Conservation (phyloP, 1,284 basidiomycete genomes). For the Cystobasidiaceae sp. region DNA sequence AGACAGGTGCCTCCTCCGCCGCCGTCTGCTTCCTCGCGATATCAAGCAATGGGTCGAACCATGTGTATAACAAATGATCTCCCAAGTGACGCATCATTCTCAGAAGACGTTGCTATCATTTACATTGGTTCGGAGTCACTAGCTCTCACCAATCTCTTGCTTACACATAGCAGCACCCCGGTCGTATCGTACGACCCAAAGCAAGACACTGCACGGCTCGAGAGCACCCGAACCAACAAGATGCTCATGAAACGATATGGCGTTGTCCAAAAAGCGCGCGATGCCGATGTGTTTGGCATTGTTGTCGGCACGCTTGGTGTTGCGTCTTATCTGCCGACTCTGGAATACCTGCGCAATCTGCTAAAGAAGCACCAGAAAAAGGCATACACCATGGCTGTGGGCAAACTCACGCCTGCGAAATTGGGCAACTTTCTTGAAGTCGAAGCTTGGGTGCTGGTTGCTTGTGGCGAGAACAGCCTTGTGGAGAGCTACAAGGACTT, state of each 20-base stretch:
- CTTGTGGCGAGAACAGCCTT: conserved; percentile 88
- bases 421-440: conserved; percentile 94
- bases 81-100: background rate
- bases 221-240: conserved; percentile 66
- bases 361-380: conserved; percentile 69
- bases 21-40: conserved; percentile 4
- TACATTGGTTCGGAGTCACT: conserved; percentile 83
- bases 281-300: conserved; percentile 90
- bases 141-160: conserved; percentile 75
- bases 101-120: conserved; percentile 54
- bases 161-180: conserved; percentile 59
- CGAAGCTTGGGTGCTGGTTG: conserved; percentile 90
- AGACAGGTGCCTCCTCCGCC: conserved; percentile 37
- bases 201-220: conserved; percentile 52
- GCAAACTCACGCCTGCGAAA: conserved; percentile 91
- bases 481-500: conserved; percentile 64
- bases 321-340: conserved; percentile 77
- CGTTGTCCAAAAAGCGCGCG: conserved; percentile 78
- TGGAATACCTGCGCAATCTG: conserved; percentile 65
- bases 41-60: background rate
- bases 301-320: conserved; percentile 92
- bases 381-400: conserved; percentile 90
- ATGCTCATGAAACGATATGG: conserved; percentile 90
- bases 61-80: conserved; percentile 9
- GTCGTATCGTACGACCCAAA: conserved; percentile 66